These are phyloP conservation scores for Ustilago xerochloae DNA, from an alignment of 1,284 basidiomycete species.

Conservation along the genomic window DNA sequence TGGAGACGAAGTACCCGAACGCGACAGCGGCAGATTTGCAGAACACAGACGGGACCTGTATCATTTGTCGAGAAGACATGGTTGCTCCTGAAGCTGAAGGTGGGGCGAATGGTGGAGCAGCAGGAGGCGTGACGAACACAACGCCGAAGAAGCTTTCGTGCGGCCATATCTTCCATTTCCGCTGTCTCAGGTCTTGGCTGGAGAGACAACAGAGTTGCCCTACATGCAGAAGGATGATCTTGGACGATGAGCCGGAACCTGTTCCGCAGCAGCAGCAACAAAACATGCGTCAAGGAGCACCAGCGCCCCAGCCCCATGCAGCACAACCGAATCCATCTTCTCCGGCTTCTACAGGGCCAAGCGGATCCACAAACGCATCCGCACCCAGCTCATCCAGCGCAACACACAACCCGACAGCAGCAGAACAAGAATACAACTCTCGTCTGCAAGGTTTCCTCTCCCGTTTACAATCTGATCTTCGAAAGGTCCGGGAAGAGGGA, in stretches of 20 bases:
- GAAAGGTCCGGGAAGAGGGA: conserved; percentile 48
- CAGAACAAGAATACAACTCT: conserved; percentile 19
- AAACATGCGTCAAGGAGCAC: neutral
- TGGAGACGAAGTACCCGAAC: conserved; percentile 95
- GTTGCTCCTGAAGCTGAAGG: conserved; percentile 8
- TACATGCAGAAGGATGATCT: conserved; percentile 91
- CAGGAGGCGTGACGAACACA: conserved; percentile 73
- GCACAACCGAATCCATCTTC: neutral
- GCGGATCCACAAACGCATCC: neutral
- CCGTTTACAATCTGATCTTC: conserved; percentile 44
- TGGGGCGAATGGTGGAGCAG: conserved; percentile 1
- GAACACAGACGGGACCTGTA: conserved; percentile 90
- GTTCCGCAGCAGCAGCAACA: conserved; percentile 6
- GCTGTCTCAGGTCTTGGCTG: conserved; percentile 95
- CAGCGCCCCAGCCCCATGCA: neutral
- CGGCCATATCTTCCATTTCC: conserved; percentile 97
- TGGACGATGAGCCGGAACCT: conserved; percentile 71
- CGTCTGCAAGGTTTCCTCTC: conserved; percentile 43
- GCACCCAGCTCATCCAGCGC: neutral
- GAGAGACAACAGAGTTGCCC: conserved; percentile 93
- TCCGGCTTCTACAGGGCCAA: neutral
- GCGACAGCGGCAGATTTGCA: conserved; percentile 87
- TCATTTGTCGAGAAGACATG: conserved; percentile 99
- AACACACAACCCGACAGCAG: conserved; percentile 6
- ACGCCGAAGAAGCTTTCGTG: conserved; percentile 96